Evolutionary conservation across 176 grass and related monocot species (phyloP).

Genomic region (Eremochloa ophiuroides): DNA sequence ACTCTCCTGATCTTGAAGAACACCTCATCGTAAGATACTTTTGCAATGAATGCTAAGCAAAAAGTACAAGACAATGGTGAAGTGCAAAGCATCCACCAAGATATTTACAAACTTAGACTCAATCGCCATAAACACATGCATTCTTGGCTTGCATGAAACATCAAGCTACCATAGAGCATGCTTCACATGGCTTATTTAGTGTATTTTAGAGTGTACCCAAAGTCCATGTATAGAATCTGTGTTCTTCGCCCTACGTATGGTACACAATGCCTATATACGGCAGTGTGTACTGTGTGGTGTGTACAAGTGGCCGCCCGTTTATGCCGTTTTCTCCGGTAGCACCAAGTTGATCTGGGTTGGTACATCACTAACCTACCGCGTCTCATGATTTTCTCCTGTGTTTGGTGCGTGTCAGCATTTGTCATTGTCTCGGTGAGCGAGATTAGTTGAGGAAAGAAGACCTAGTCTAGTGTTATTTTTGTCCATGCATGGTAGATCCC

Average conservation of each 20-base stretch:
- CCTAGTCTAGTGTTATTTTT: slow-evolving; percentile 29
- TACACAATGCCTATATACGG: background rate
- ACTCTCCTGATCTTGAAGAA: no score
- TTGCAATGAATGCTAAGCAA: slow-evolving; percentile 4
- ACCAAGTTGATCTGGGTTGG: background rate
- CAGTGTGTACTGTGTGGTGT: background rate
- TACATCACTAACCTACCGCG: background rate
- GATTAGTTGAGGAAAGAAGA: background rate
- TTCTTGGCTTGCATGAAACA: slow-evolving; percentile 31
- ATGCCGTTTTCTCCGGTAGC: background rate
- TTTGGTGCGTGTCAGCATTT: background rate
- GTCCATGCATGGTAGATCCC: background rate
- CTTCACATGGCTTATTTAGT: slow-evolving; percentile 28
- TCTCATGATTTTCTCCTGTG: background rate
- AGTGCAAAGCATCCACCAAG: slow-evolving; percentile 5
- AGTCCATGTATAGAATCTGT: background rate
- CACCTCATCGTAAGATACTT: background rate
- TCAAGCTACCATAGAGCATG: background rate
- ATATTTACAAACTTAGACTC: slow-evolving; percentile 24
- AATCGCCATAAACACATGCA: slow-evolving; percentile 13
- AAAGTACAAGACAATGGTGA: slow-evolving; percentile 16
- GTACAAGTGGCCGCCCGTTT: background rate
- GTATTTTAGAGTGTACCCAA: slow-evolving; percentile 27
- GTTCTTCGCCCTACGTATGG: background rate
- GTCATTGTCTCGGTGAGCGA: background rate